Percentiles rank a stretch among this genome's conserved stretches.
These are phyloP conservation scores for Sonneratia caseolaris DNA, from an alignment of 345 rosid species.

Conservation along the genomic window DNA sequence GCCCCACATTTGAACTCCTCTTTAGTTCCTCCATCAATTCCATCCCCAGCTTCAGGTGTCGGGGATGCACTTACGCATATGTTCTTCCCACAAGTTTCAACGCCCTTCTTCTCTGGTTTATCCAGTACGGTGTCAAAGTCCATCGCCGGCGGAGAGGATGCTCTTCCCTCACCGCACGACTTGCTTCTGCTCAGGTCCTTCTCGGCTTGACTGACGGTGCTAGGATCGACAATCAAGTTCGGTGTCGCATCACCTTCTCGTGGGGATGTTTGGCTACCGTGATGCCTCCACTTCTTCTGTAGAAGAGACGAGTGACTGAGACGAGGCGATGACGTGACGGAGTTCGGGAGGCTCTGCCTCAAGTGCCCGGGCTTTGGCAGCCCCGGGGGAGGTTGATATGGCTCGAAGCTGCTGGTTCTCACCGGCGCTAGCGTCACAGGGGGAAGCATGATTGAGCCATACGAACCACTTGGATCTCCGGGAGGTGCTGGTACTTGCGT, in stretches of 20 bases:
- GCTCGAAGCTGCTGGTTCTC: not conserved
- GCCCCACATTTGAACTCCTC: constrained; percentile 62
- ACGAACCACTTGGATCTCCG: not conserved
- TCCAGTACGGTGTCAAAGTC: constrained; percentile 50
- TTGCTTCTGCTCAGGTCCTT: constrained; percentile 39
- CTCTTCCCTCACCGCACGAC: constrained; percentile 63
- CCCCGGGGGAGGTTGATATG: constrained; percentile 25
- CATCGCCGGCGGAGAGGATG: constrained; percentile 30
- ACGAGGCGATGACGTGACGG: constrained; percentile 53
- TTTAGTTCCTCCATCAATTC: constrained; percentile 13
- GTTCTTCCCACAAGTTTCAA: not conserved
- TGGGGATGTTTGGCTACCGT: constrained; percentile 27
- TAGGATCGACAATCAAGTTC: constrained; percentile 15
- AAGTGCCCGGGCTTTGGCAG: constrained; percentile 32
- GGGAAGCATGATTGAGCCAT: not conserved
- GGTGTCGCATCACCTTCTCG: constrained; percentile 20
- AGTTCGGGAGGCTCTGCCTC: constrained; percentile 58
- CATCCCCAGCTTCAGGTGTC: not conserved
- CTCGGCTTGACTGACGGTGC: constrained; percentile 13
- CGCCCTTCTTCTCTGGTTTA: not conserved
- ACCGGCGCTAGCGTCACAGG: not conserved
- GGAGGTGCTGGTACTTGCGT: too few species aligned
- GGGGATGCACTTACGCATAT: not conserved
- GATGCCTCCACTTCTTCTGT: constrained; percentile 24
- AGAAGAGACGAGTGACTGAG: constrained; percentile 27